Base-by-base conservation (phyloP, 345 rosid species). In the Rhizophora mangle region DNA sequence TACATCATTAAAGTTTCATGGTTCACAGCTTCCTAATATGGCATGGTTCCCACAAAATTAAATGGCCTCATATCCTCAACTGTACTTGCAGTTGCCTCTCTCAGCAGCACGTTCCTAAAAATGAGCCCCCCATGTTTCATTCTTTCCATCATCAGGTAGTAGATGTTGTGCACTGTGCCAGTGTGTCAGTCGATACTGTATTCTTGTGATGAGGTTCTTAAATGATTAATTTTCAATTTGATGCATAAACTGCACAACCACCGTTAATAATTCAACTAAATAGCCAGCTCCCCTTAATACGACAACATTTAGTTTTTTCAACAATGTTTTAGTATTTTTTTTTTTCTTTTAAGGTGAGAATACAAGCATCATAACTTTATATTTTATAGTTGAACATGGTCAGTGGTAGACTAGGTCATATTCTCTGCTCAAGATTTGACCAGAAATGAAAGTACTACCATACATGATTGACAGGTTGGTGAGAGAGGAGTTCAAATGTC, bases 401-500 rank as follows among this genome's bases (percentile, higher is more conserved):
- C 53, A 43, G 18, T 3, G 32, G 7, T 46, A 34, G n/a, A 27
- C 47, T 32, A 61, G n/a, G 26, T 39, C 4, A 37, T 4, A 8
- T n/a, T 36, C 15, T 20, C 49, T 43, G 49, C 15, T 19, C 49
- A 43, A 43, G 18, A 13, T 15, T 13, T 43, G 49, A 43, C 49
- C 49, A 43, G 18, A 13, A 43, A 43, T 39, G 3, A 39, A 9
- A 43, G 3, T 43, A 51, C 31, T 7, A 8, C 15, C 11, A 9
- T 36, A 1, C 36, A 2, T 46, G 56, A 57, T 64, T 69, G n/a
- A 29, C 74, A 78, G 84, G 84, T 81, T 8, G 84, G 84, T 1
- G 80, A 78, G 66, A 49, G 77, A 68, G 82, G 84, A 24, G 72
- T 72, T 18, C 84, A 78, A 32, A 68, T 81, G 73, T 81, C 84